Evolutionary conservation across 2,329 filamentous ascomycete species (phyloP), one percentile per base, ranked within the genome.

Genomic region (Cadophora sp.): DNA sequence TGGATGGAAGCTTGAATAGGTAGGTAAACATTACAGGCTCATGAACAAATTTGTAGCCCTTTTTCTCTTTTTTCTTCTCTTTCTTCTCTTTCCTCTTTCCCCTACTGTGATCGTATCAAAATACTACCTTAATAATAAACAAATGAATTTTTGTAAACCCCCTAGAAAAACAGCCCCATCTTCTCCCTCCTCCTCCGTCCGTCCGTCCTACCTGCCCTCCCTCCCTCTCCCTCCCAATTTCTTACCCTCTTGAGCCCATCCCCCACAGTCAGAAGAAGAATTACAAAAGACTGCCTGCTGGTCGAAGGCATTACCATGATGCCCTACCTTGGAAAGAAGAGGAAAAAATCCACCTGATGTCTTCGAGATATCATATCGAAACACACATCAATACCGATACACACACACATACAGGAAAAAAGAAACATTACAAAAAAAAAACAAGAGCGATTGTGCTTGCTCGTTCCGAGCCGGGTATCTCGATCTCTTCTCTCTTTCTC

Each of bases 211-310:
- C 20, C 4, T 14, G 16, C 22, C 47, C 47, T 24, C 30, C 14
- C 20, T 27, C 22, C 14, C 48, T 24, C 14, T 30, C 11, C n/a
- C n/a, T n/a, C n/a, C n/a, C n/a, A n/a, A n/a, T n/a, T n/a, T n/a
- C n/a, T n/a, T n/a, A n/a, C n/a, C n/a, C 27, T 30, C 27, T 30
- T 30, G 27, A 30, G 27, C 27, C 27, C 6, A 4, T 4, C 27
- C 27, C 27, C 27, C 27, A 30, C 27, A 3, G 6, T 6, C 27
- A 41, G 7, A 33, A n/a, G 33, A 62, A 71, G 64, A 66, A 74
- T 73, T 75, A 74, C 67, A 73, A 74, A 70, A 24, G 55, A 69
- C 67, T 74, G 69, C 72, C 67, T 74, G 69, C 72, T 69, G 68
- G 63, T 50, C 41, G 63, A 62, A 50, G 70, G 68, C 69, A 68